A percentile compares a stretch with the other conserved stretches of the same genome.
These are phyloP conservation scores for Hippophae tibetana DNA, from an alignment of 306 rosid genomes.

Conservation along the genomic window DNA sequence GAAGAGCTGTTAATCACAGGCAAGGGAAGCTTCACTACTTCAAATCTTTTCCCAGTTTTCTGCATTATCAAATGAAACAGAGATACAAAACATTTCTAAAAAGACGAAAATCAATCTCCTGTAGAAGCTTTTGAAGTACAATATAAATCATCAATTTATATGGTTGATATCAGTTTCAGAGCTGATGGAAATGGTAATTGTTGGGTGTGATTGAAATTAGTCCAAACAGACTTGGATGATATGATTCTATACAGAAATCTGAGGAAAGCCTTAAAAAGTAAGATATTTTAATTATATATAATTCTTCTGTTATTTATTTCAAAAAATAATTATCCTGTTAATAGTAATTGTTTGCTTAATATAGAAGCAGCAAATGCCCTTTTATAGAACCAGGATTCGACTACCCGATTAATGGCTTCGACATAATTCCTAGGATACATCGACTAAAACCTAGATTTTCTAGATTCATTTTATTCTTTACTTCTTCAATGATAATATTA, in stretches of 20 bases:
- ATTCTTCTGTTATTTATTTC: too few species aligned
- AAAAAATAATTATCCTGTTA: too few species aligned
- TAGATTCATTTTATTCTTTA: too few species aligned
- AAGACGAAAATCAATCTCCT: constrained; percentile 6
- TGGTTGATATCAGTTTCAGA: neutral
- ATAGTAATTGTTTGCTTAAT: too few species aligned
- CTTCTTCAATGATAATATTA: too few species aligned
- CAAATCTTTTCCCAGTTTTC: constrained; percentile 73
- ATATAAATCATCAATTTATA: neutral
- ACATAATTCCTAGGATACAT: too few species aligned
- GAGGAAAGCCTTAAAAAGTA: too few species aligned
- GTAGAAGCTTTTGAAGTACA: neutral
- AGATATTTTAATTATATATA: too few species aligned
- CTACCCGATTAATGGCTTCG: too few species aligned
- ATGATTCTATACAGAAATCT: neutral
- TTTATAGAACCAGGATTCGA: too few species aligned
- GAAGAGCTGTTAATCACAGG: constrained; percentile 79
- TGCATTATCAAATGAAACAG: constrained; percentile 17
- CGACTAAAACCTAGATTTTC: too few species aligned
- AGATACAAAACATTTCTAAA: constrained; percentile 2
- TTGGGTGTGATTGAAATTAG: neutral
- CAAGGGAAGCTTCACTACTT: constrained; percentile 73
- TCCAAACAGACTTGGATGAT: neutral
- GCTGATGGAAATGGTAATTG: neutral
- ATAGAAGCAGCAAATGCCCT: too few species aligned